These are phyloP conservation scores for Hyphopichia khmerensis DNA, from an alignment of 1,139 yeast genomes.

Conservation along the genomic window DNA sequence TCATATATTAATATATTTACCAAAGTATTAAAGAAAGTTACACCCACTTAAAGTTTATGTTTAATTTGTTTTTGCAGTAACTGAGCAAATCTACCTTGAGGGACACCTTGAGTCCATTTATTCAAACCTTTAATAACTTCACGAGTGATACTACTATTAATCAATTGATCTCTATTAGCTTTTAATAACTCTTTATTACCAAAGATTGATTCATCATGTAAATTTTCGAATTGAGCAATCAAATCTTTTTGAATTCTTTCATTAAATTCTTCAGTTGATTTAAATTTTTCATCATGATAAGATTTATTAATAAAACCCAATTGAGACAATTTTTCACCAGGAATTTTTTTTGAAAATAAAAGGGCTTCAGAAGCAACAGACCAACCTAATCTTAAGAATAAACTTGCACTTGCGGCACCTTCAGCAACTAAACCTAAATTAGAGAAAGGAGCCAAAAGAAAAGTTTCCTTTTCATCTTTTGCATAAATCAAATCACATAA, in stretches of 20 bases:
- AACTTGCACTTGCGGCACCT: conserved; percentile 72
- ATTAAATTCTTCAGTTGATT: conserved; percentile 62
- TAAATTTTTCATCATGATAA: conserved; percentile 39
- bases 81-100: conserved; percentile 65
- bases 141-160: conserved; percentile 54
- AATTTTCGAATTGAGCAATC: conserved; percentile 39
- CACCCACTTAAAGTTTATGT: conserved; percentile 51
- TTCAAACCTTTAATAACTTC: conserved; percentile 70
- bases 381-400: conserved; percentile 71
- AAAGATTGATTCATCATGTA: conserved; percentile 59
- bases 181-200: conserved; percentile 62
- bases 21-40: no score
- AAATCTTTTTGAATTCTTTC: conserved; percentile 48
- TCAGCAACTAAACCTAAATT: conserved; percentile 83
- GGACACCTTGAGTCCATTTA: conserved; percentile 72
- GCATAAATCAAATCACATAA: conserved; percentile 78
- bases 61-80: conserved; percentile 55
- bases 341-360: conserved; percentile 64
- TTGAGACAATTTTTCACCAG: conserved; percentile 55
- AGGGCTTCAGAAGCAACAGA: conserved; percentile 75
- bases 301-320: conserved; percentile 64
- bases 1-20: no score
- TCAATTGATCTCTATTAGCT: conserved; percentile 43
- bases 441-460: conserved; percentile 73
- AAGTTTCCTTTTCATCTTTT: conserved; percentile 55